Conservation (phyloP, 495 filamentous ascomycete genomes). For the Penicillium arizonense region DNA sequence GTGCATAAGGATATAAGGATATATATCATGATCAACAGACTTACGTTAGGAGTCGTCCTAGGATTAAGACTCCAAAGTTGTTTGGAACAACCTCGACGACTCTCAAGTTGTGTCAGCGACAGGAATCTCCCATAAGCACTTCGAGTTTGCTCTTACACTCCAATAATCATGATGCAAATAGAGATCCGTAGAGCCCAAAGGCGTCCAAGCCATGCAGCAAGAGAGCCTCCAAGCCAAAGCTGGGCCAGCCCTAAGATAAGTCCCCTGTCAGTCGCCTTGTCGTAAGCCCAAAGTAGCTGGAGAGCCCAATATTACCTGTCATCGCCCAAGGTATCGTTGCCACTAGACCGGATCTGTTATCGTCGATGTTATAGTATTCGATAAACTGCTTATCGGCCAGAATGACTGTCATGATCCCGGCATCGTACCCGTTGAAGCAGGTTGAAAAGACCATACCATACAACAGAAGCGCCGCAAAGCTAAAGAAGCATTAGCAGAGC, state of each 20-base stretch:
- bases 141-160: slow-evolving; percentile 17
- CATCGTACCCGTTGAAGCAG: slow-evolving; percentile 41
- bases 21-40: not conserved
- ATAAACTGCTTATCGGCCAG: slow-evolving; percentile 37
- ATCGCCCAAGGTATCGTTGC: slow-evolving; percentile 39
- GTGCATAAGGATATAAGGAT: not conserved
- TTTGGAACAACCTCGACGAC: slow-evolving; percentile 38
- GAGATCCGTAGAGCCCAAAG: slow-evolving; percentile 34
- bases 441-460: slow-evolving; percentile 36
- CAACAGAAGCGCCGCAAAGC: slow-evolving; percentile 28
- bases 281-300: too few species aligned
- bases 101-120: slow-evolving; percentile 10
- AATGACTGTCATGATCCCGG: slow-evolving; percentile 40
- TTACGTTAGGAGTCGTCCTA: slow-evolving; percentile 34
- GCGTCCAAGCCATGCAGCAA: slow-evolving; percentile 30
- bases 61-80: slow-evolving; percentile 31
- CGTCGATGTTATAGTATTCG: slow-evolving; percentile 31
- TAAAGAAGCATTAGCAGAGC: not conserved
- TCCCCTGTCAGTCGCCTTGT: not conserved
- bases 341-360: slow-evolving; percentile 28
- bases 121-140: not conserved
- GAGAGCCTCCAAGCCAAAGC: slow-evolving; percentile 29
- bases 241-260: slow-evolving; percentile 20
- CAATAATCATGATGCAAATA: slow-evolving; percentile 33
- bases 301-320: slow-evolving; percentile 18